phyloP scores from a whole-genome alignment of 495 filamentous ascomycete species.

The Aspergillus affinis region DNA sequence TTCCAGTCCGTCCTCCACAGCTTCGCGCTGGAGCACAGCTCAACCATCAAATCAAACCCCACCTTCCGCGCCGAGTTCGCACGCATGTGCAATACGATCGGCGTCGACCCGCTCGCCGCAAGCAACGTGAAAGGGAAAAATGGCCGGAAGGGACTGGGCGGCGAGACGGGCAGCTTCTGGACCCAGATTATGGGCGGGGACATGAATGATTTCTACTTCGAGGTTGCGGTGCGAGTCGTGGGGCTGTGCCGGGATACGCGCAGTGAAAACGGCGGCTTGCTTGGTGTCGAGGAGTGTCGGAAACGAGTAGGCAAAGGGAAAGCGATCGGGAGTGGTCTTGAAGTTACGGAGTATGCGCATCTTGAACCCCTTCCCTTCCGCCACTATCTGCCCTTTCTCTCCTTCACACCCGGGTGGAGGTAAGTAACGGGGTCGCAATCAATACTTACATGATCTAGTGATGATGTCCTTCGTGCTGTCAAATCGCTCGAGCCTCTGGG shows the following conservation, averaged over 20 bases:
- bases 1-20: constrained; percentile 92
- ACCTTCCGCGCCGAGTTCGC: constrained; percentile 95
- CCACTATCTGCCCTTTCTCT: too few species aligned
- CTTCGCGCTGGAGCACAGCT: constrained; percentile 90
- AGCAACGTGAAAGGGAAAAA: constrained; percentile 60
- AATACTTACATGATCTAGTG: constrained; percentile 45
- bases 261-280: constrained; percentile 87
- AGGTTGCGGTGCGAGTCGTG: constrained; percentile 88
- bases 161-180: constrained; percentile 72
- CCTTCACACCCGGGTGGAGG: background rate
- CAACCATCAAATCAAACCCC: constrained; percentile 92
- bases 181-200: constrained; percentile 84
- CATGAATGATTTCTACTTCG: constrained; percentile 98
- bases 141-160: constrained; percentile 39
- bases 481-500: constrained; percentile 84
- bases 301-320: constrained; percentile 68
- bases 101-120: constrained; percentile 86
- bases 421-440: too few species aligned
- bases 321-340: constrained; percentile 66
- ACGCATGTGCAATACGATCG: constrained; percentile 96
- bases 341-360: constrained; percentile 62
- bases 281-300: constrained; percentile 78
- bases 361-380: background rate
- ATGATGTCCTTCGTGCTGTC: constrained; percentile 90
- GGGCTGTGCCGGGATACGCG: constrained; percentile 88